These are phyloP conservation scores for Neurospora cerealis DNA, from an alignment of 495 filamentous ascomycete genomes.

Conservation along the genomic window DNA sequence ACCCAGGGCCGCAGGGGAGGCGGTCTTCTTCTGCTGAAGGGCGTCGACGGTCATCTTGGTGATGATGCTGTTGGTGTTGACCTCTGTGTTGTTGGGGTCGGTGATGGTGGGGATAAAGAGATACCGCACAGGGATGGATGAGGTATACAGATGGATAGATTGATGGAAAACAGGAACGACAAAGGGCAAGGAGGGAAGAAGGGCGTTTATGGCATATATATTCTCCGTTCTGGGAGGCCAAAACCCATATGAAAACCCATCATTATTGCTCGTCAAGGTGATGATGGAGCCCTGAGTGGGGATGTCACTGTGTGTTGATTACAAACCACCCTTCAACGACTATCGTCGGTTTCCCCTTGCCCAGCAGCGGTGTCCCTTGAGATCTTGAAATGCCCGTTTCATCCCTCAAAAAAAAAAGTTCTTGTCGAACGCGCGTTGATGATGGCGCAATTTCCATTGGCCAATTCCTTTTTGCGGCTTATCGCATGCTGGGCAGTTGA, in stretches of 20 bases:
- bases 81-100: slow-evolving; percentile 1
- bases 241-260: neutral
- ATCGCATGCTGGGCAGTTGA: neutral
- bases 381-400: neutral
- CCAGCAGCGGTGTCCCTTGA: neutral
- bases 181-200: neutral
- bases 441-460: neutral
- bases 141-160: neutral
- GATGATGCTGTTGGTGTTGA: neutral
- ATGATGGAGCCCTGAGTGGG: neutral
- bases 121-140: slow-evolving; percentile 4
- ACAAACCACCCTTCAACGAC: neutral
- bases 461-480: neutral
- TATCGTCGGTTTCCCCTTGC: neutral
- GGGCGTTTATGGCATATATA: neutral
- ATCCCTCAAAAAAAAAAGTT: neutral
- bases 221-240: neutral
- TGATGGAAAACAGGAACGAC: neutral
- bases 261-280: neutral
- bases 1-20: slow-evolving; percentile 24
- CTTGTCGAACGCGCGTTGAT: neutral
- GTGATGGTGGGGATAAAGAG: slow-evolving; percentile 6
- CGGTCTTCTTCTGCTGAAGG: slow-evolving; percentile 1
- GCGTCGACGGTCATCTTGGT: neutral
- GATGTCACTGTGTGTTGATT: neutral